Percentiles rank a stretch among this genome's conserved stretches.
Evolutionary conservation across 257 asterid species (phyloP).

Genomic region (Petunia secreta): DNA sequence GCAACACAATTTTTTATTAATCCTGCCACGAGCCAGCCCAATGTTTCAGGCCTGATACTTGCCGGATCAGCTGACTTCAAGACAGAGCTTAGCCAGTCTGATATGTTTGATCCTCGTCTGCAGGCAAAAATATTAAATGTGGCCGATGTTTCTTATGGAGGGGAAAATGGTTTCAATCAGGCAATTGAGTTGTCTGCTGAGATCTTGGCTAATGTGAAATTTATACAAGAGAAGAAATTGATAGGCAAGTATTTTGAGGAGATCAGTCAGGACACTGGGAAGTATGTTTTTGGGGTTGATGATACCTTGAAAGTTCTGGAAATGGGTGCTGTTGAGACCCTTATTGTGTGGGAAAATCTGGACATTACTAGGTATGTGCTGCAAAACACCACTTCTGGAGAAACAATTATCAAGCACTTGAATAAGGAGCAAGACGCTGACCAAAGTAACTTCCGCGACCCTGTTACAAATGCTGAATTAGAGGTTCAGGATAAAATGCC

Average conservation of each 20-base stretch:
- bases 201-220: constrained; percentile 47
- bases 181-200: constrained; percentile 49
- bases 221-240: constrained; percentile 47
- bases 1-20: constrained; percentile 47
- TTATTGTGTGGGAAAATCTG: constrained; percentile 51
- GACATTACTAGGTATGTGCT: constrained; percentile 41
- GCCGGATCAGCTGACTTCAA: constrained; percentile 56
- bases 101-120: constrained; percentile 49
- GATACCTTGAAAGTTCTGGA: constrained; percentile 48
- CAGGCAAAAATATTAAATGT: constrained; percentile 45
- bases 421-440: constrained; percentile 45
- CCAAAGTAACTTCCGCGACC: constrained; percentile 46
- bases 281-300: constrained; percentile 46
- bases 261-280: constrained; percentile 52
- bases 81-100: constrained; percentile 46
- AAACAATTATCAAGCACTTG: constrained; percentile 39
- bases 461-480: constrained; percentile 42
- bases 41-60: constrained; percentile 44
- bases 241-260: constrained; percentile 53
- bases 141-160: constrained; percentile 51
- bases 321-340: constrained; percentile 52
- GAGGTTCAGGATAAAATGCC: constrained; percentile 43
- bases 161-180: constrained; percentile 48
- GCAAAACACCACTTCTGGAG: constrained; percentile 35
- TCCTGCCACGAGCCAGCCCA: constrained; percentile 44